phyloP scores from a whole-genome alignment of 2,329 filamentous ascomycete species.

The Aureobasidium uvarum region DNA sequence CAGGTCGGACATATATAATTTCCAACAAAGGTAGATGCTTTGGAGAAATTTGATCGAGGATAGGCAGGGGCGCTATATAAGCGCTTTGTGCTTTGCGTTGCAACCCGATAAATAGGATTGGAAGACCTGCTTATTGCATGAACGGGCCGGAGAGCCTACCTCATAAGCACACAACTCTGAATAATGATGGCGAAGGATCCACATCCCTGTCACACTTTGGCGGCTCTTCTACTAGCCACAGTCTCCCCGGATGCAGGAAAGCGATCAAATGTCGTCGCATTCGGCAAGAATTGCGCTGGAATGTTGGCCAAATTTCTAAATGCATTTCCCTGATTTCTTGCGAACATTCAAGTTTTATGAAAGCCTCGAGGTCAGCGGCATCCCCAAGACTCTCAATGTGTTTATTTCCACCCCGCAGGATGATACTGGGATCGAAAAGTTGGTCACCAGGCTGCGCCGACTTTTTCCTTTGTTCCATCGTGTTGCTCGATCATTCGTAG shows the following conservation, averaged over 20 bases:
- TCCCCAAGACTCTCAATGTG: not conserved
- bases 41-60: slow-evolving; percentile 2
- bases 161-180: slow-evolving; percentile 4
- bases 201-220: slow-evolving; percentile 18
- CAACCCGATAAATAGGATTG: not conserved
- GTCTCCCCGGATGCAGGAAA: slow-evolving; percentile 7
- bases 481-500: not conserved
- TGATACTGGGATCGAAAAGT: not conserved
- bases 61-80: not conserved
- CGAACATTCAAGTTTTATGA: not conserved
- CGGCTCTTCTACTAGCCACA: slow-evolving; percentile 8
- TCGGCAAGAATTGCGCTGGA: slow-evolving; percentile 19
- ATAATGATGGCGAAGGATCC: slow-evolving; percentile 16
- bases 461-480: not conserved
- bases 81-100: not conserved
- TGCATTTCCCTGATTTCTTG: not conserved
- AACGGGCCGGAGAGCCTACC: slow-evolving; percentile 16
- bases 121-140: slow-evolving; percentile 1
- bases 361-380: not conserved
- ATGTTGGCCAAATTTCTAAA: not conserved
- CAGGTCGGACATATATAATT: slow-evolving; percentile 15
- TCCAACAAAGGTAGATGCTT: not conserved
- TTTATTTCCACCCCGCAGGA: not conserved
- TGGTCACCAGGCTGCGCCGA: slow-evolving; percentile 12
- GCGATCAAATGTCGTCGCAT: slow-evolving; percentile 12